Conservation (phyloP, 2,329 filamentous ascomycete genomes). For the Pseudogymnoascus sp. region DNA sequence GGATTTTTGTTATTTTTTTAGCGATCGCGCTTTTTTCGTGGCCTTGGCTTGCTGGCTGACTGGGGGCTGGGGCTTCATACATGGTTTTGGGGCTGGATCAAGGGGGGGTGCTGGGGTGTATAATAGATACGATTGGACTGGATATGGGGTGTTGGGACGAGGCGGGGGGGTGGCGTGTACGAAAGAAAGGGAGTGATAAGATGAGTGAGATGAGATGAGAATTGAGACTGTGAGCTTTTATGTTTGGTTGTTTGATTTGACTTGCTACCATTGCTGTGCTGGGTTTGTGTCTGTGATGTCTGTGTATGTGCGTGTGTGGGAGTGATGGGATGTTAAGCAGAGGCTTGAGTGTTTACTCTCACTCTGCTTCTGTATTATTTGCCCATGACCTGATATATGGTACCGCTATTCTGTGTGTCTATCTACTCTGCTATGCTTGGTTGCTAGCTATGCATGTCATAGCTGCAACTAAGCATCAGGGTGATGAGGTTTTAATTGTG, state of each 20-base stretch:
- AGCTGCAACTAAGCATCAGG: too few relatives aligned
- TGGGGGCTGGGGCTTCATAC: not conserved
- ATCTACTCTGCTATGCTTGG: too few relatives aligned
- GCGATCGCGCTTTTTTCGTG: not conserved
- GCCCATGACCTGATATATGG: too few relatives aligned
- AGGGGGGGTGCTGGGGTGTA: not conserved
- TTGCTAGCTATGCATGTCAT: too few relatives aligned
- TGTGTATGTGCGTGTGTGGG: not conserved
- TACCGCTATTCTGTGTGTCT: too few relatives aligned
- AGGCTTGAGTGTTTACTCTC: too few relatives aligned
- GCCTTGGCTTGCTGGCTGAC: not conserved
- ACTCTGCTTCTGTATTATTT: too few relatives aligned
- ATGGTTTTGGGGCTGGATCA: not conserved
- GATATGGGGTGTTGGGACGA: not conserved
- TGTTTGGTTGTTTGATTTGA: not conserved
- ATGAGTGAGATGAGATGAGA: not conserved
- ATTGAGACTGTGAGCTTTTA: not conserved
- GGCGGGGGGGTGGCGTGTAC: not conserved
- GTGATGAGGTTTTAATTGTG: too few relatives aligned
- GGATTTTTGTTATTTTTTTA: not conserved
- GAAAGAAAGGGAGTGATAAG: not conserved
- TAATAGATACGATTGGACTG: not conserved
- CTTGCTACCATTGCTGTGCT: not conserved
- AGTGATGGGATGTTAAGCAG: too few relatives aligned
- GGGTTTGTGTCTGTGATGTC: not conserved